Percentiles rank a stretch among this genome's conserved stretches.
Evolutionary conservation across 2,329 filamentous ascomycete species (phyloP).

Genomic region (Penicillium sp.): DNA sequence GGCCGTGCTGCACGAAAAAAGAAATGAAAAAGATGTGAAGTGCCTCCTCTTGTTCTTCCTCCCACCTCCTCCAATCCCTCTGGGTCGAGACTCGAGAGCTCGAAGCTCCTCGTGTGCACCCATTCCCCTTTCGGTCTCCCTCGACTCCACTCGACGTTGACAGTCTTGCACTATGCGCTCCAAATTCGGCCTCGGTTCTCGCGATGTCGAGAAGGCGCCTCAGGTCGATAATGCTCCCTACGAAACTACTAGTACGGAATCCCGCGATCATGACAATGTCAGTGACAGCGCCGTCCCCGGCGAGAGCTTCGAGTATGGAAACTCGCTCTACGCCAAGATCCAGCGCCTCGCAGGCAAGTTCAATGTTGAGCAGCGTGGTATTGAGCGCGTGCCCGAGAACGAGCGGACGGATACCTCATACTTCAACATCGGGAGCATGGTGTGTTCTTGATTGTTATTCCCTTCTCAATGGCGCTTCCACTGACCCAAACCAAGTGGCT

Average conservation of each 20-base stretch:
- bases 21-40: constrained; percentile 28
- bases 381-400: constrained; percentile 72
- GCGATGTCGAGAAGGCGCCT: constrained; percentile 41
- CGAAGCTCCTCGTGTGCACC: constrained; percentile 12
- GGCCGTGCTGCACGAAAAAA: constrained; percentile 24
- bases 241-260: constrained; percentile 40
- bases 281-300: constrained; percentile 56
- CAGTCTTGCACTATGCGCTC: constrained; percentile 16
- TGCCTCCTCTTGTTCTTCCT: constrained; percentile 11
- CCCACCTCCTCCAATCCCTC: constrained; percentile 13
- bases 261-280: constrained; percentile 13
- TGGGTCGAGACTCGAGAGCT: constrained; percentile 27
- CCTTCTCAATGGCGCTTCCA: constrained; percentile 19
- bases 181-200: constrained; percentile 25
- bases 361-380: constrained; percentile 74
- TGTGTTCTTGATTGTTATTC: constrained; percentile 46
- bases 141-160: background rate
- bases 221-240: constrained; percentile 30
- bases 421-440: constrained; percentile 72
- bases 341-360: constrained; percentile 68
- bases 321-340: constrained; percentile 60
- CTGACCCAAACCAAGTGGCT: constrained; percentile 64
- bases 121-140: background rate
- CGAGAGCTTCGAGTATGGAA: constrained; percentile 63
- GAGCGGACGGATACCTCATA: constrained; percentile 69